Evolutionary conservation across 179 eudicot genomes (phyloP).

Genomic region (Actinidia chinensis): DNA sequence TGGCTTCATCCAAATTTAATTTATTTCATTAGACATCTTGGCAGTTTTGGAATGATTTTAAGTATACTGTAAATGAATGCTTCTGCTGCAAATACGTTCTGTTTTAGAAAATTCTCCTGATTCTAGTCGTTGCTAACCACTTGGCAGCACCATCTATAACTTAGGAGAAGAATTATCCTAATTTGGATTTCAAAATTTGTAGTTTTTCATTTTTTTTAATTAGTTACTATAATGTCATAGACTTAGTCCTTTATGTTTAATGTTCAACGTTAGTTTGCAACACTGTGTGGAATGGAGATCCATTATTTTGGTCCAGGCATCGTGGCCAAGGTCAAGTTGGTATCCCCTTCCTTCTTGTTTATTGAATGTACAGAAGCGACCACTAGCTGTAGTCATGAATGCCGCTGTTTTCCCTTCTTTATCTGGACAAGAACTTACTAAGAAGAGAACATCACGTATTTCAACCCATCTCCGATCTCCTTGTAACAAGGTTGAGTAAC

Average conservation of each 20-base stretch:
- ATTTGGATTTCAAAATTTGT: conserved; percentile 3
- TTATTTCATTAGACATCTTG: not conserved
- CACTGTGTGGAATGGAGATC: conserved; percentile 56
- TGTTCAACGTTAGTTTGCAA: conserved; percentile 56
- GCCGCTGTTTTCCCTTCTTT: conserved; percentile 73
- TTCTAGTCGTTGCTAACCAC: not conserved
- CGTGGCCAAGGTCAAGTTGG: conserved; percentile 60
- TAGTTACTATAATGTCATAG: not conserved
- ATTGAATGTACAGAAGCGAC: conserved; percentile 74
- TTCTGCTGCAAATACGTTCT: too few species aligned
- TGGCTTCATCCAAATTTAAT: not conserved
- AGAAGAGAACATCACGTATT: not conserved
- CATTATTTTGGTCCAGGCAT: conserved; percentile 65
- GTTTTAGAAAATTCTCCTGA: not conserved
- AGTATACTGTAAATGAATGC: too few species aligned
- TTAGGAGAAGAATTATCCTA: not conserved
- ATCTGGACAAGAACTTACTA: conserved; percentile 44
- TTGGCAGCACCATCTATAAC: not conserved
- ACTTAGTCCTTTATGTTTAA: not conserved
- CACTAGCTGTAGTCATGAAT: conserved; percentile 68
- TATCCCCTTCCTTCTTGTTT: conserved; percentile 63
- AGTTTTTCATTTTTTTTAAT: not conserved
- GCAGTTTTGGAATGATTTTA: not conserved
- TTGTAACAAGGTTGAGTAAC: conserved; percentile 20
- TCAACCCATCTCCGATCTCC: not conserved